phyloP scores from a whole-genome alignment of 2,329 filamentous ascomycete genomes.

The Cytospora chrysosperma region DNA sequence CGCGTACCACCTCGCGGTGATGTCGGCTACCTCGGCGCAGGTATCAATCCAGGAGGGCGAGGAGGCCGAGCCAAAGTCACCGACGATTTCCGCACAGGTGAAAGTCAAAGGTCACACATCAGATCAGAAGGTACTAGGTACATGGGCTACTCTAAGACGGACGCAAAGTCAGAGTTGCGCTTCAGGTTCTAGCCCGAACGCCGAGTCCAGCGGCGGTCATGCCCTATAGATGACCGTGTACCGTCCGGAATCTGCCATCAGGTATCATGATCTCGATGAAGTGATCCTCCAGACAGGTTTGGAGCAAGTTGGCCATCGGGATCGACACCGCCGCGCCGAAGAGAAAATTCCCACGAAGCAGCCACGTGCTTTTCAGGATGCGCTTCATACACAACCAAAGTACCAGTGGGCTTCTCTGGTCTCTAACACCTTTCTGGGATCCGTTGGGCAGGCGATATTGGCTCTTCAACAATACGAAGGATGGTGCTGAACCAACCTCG shows the following conservation, averaged over 20 bases:
- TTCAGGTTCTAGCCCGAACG: background rate
- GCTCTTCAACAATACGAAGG: no score
- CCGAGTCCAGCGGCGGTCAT: background rate
- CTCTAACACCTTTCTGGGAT: no score
- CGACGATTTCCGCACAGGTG: background rate
- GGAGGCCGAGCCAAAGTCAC: background rate
- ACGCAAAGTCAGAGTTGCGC: background rate
- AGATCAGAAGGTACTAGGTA: slow-evolving; percentile 3
- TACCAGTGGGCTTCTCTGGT: no score
- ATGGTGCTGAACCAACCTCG: no score
- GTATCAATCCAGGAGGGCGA: background rate
- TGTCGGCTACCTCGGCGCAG: slow-evolving; percentile 1
- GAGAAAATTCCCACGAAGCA: no score
- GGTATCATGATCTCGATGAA: background rate
- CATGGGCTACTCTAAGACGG: background rate
- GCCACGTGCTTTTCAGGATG: no score
- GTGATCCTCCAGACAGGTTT: background rate
- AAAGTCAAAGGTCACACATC: background rate
- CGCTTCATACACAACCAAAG: no score
- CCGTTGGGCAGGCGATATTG: no score
- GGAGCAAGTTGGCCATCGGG: background rate
- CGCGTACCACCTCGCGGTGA: background rate
- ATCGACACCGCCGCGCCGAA: background rate
- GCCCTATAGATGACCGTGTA: background rate
- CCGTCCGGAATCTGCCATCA: background rate